These are phyloP conservation scores for Lipomyces mesembrius DNA, from an alignment of 805 yeast species.

Conservation along the genomic window DNA sequence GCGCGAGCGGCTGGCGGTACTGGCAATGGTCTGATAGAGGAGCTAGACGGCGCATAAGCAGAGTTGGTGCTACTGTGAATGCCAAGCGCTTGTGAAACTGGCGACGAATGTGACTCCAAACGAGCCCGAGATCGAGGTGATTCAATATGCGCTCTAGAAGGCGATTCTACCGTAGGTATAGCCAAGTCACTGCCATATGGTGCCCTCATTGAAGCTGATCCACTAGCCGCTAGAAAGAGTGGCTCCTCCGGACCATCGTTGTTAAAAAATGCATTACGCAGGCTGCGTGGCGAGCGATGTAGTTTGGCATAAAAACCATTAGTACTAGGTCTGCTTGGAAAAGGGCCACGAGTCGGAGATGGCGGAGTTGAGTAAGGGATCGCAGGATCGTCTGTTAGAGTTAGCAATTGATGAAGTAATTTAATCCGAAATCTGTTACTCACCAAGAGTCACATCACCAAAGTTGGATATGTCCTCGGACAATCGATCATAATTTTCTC, in stretches of 20 bases:
- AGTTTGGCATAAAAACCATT: background rate
- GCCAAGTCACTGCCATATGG: conserved; percentile 9
- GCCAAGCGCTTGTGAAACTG: background rate
- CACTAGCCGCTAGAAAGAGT: conserved; percentile 6
- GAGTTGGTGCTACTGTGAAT: background rate
- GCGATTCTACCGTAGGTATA: conserved; percentile 5
- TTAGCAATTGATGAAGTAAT: background rate
- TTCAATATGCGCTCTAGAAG: conserved; percentile 19
- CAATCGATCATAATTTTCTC: background rate
- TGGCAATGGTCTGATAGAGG: conserved; percentile 9
- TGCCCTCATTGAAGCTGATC: background rate
- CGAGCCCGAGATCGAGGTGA: conserved; percentile 12
- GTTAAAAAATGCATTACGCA: conserved; percentile 1
- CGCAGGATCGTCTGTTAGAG: conserved; percentile 28
- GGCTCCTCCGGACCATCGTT: conserved; percentile 8
- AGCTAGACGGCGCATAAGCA: background rate
- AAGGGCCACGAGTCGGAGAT: conserved; percentile 27
- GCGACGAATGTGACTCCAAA: conserved; percentile 7
- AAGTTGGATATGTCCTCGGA: background rate
- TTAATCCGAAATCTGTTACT: background rate
- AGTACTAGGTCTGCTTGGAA: conserved; percentile 8
- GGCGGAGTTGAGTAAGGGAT: conserved; percentile 36
- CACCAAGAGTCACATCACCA: background rate
- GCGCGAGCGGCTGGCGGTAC: conserved; percentile 10
- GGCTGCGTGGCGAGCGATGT: conserved; percentile 15